Evolutionary conservation across 208 protist species (phyloP), one percentile per base, ranked within the genome.

Genomic region (Paratrypanosoma confusum): DNA sequence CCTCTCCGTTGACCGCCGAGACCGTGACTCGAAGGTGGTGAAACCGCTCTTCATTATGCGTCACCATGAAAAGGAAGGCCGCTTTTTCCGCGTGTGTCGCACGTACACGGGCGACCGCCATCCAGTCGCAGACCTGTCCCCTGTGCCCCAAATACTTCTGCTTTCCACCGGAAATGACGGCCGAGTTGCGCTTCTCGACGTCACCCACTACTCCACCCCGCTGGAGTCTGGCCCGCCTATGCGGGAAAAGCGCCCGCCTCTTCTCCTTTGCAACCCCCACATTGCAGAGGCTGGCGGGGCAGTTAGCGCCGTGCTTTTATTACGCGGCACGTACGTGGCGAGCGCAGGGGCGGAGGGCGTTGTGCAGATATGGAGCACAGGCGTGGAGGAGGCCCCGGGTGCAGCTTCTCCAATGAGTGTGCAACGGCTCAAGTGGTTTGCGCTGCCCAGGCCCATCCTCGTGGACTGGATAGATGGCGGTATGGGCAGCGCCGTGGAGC

Each of bases 1-100:
- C 7, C 36, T 40, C 14, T n/a, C 39, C 18, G 7, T 24, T 20
- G 34, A 53, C 10, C 51, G 51, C n/a, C 39, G 62, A 20, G 78
- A 81, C 26, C 50, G 49, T 11, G 78, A 93, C 13, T 17, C 25
- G 17, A 58, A 56, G 29, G 22, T 7, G 5, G 44, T 82, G 11
- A 77, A 80, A n/a, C 80, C 80, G 6, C 54, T 75, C 11, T 80
- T 83, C 45, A 43, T 85, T 3, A 77, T 86, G 50, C 69, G 65
- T 33, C 76, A 86, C 40, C 77, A 90, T 57, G 69, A 67, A 21
- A 78, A 65, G 37, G 73, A 65, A 18, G 84, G 80, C 27, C 65
- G 45, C 5, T 42, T 50, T 45, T 29, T 50, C 14, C 8, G 13
- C 13, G 11, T 37, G 37, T 14, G 34, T n/a, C 34, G 7, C 27